phyloP scores from a whole-genome alignment of 108 stramenopile genomes.

The Cyclotella distinguenda region DNA sequence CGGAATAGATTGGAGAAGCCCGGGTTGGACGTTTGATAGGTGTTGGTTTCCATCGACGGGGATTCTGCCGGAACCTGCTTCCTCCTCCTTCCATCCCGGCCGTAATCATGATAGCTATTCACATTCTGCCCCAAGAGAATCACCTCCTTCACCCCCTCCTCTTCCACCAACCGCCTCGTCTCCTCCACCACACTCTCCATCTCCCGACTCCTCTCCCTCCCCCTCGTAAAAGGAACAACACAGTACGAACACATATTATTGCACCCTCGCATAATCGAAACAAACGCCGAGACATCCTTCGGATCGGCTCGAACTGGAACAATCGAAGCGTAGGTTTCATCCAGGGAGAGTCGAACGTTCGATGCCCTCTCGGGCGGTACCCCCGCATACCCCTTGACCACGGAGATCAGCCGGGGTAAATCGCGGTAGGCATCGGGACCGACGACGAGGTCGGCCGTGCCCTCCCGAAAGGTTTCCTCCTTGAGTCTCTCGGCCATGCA shows the following conservation, averaged over 20 bases:
- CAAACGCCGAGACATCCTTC: slow-evolving; percentile 81
- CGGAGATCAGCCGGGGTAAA: slow-evolving; percentile 84
- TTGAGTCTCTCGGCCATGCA: slow-evolving; percentile 99
- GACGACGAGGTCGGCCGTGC: slow-evolving; percentile 90
- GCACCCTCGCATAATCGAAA: slow-evolving; percentile 97
- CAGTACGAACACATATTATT: slow-evolving; percentile 97
- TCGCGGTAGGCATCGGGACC: slow-evolving; percentile 99
- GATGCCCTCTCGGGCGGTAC: slow-evolving; percentile 55
- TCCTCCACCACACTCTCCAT: slow-evolving; percentile 89
- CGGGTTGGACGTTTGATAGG: slow-evolving; percentile 72
- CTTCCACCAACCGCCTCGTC: slow-evolving; percentile 61
- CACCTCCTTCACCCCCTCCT: slow-evolving; percentile 90
- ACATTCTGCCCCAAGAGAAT: slow-evolving; percentile 98
- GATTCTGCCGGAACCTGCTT: background rate
- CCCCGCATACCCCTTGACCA: slow-evolving; percentile 23
- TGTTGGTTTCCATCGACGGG: slow-evolving; percentile 1
- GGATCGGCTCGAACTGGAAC: slow-evolving; percentile 75
- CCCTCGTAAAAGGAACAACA: slow-evolving; percentile 97
- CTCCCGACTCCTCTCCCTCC: slow-evolving; percentile 91
- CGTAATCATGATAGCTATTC: slow-evolving; percentile 95
- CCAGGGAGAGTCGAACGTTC: slow-evolving; percentile 89
- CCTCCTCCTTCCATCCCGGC: slow-evolving; percentile 21
- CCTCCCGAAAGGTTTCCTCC: slow-evolving; percentile 83
- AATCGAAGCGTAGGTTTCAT: slow-evolving; percentile 98
- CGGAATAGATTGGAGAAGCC: slow-evolving; percentile 89